Conservation (phyloP, 257 asterid genomes). For the Solanum virginianum region DNA sequence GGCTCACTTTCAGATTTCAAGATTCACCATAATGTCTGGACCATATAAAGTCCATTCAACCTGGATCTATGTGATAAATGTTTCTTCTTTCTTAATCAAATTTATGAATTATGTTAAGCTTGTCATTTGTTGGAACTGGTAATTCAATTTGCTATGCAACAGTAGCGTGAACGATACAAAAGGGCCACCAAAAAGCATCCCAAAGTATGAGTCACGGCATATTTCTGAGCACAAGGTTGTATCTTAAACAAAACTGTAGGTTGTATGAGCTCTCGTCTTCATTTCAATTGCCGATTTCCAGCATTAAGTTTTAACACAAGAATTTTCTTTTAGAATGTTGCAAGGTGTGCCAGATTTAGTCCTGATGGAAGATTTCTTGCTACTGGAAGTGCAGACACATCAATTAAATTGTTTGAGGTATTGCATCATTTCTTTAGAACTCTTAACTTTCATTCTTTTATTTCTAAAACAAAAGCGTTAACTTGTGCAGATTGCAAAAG, state of each 20-base stretch:
- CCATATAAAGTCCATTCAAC: not conserved
- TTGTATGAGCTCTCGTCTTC: not conserved
- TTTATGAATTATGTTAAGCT: not conserved
- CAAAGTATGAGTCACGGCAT: slow-evolving; percentile 66
- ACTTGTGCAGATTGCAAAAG: slow-evolving; percentile 40
- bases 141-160: slow-evolving; percentile 6
- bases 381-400: slow-evolving; percentile 79
- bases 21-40: not conserved
- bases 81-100: not conserved
- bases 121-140: not conserved
- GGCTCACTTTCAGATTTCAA: not conserved
- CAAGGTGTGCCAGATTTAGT: slow-evolving; percentile 82
- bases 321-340: slow-evolving; percentile 36
- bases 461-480: slow-evolving; percentile 1
- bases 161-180: slow-evolving; percentile 45
- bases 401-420: slow-evolving; percentile 75
- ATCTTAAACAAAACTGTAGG: slow-evolving; percentile 1
- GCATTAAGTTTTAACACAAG: slow-evolving; percentile 1
- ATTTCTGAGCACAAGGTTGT: slow-evolving; percentile 86
- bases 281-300: not conserved
- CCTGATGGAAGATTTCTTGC: slow-evolving; percentile 88
- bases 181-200: slow-evolving; percentile 57
- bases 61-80: not conserved
- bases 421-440: not conserved
- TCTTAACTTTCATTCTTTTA: slow-evolving; percentile 1